A percentile compares a stretch with the other conserved stretches of the same genome.
These are phyloP conservation scores for Patellaria atrata DNA, from an alignment of 495 filamentous ascomycete genomes.

Conservation along the genomic window DNA sequence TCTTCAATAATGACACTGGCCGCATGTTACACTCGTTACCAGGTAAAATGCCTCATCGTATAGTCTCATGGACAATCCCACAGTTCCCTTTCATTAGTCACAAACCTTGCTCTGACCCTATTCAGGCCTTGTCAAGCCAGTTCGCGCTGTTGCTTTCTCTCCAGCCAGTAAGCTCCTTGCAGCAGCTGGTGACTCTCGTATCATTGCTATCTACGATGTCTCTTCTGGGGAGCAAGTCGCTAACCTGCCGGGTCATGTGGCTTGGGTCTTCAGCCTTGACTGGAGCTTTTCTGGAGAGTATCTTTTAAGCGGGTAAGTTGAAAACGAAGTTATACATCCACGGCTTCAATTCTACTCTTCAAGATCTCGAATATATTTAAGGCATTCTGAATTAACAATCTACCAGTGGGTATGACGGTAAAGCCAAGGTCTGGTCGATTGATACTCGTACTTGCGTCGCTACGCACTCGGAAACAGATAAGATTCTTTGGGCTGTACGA, in stretches of 20 bases:
- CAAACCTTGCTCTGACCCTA: background rate
- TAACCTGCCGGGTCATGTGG: conserved; percentile 61
- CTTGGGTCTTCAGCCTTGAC: conserved; percentile 79
- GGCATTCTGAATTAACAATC: background rate
- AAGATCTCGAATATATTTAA: background rate
- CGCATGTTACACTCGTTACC: conserved; percentile 74
- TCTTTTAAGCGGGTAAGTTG: conserved; percentile 61
- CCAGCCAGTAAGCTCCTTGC: conserved; percentile 73
- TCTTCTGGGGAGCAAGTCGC: conserved; percentile 82
- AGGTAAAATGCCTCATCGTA: conserved; percentile 35
- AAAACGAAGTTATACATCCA: too few species aligned
- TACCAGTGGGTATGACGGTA: conserved; percentile 52
- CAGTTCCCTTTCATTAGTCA: background rate
- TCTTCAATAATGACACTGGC: conserved; percentile 83
- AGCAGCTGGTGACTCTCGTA: conserved; percentile 76
- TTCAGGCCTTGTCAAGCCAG: conserved; percentile 74
- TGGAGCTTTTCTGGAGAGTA: conserved; percentile 95
- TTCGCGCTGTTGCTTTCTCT: conserved; percentile 74
- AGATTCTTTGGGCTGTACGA: conserved; percentile 69
- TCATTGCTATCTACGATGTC: conserved; percentile 86
- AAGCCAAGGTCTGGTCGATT: conserved; percentile 88
- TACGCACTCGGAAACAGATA: conserved; percentile 81
- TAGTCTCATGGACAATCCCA: background rate
- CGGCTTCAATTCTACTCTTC: background rate
- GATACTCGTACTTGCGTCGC: conserved; percentile 72